A percentile compares a stretch with the other conserved stretches of the same genome.
Evolutionary conservation across 1,139 yeast genomes (phyloP).

Genomic region (Petasospora fabianii): DNA sequence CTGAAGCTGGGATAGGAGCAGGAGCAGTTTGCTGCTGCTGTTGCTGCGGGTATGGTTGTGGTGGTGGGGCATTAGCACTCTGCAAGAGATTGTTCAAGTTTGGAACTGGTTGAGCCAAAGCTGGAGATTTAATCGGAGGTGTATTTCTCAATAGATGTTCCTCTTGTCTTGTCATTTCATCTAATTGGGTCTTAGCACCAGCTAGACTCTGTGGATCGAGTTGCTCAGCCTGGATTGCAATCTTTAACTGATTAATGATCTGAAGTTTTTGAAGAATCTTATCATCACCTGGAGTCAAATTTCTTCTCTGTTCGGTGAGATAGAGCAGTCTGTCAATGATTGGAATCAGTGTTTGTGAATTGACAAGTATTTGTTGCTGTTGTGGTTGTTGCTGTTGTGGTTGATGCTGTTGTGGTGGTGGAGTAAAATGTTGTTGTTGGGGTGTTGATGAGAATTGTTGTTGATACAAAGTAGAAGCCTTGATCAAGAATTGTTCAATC

Average conservation of each 20-base stretch:
- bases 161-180: constrained; percentile 25
- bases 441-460: constrained; percentile 18
- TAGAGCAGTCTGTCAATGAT: constrained; percentile 39
- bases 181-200: constrained; percentile 41
- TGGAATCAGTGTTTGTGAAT: constrained; percentile 25
- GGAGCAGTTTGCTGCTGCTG: too few relatives aligned
- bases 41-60: too few relatives aligned
- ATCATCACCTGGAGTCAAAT: constrained; percentile 34
- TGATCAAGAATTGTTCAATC: constrained; percentile 69
- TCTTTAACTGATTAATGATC: constrained; percentile 32
- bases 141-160: constrained; percentile 18
- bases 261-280: constrained; percentile 31
- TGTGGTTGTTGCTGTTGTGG: constrained; percentile 5
- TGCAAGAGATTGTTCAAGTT: constrained; percentile 7
- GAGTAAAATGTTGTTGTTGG: too few relatives aligned
- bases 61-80: constrained; percentile 1
- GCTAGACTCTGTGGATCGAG: constrained; percentile 37
- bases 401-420: constrained; percentile 7
- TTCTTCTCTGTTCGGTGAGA: constrained; percentile 37
- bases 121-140: constrained; percentile 13
- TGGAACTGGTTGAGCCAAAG: constrained; percentile 11
- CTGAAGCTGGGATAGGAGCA: too few relatives aligned
- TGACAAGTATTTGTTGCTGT: constrained; percentile 5
- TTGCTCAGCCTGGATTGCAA: constrained; percentile 31
- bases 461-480: constrained; percentile 36